phyloP scores from a whole-genome alignment of 306 rosid genomes.

The Cicer arietinum region DNA sequence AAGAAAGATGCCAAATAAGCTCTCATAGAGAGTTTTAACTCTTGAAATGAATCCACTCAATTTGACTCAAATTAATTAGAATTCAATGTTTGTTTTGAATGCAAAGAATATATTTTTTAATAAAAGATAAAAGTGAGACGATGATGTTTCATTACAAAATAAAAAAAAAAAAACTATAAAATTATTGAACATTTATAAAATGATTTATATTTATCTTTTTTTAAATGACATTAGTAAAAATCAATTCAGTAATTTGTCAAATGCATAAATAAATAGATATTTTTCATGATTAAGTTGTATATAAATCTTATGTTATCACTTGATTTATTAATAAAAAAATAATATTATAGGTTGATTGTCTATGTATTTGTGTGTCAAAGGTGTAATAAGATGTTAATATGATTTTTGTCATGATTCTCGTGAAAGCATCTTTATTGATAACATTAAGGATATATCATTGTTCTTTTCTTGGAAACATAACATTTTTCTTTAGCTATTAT shows the following conservation, averaged over 20 bases:
- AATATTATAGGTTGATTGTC: no score
- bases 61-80: background rate
- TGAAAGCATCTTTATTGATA: constrained; percentile 24
- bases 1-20: background rate
- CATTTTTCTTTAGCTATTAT: background rate
- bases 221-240: no score
- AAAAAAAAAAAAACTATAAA: no score
- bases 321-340: no score
- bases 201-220: no score
- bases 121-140: no score
- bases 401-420: background rate
- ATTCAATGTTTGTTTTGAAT: background rate
- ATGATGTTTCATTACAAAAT: no score
- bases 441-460: background rate
- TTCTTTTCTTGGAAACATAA: constrained; percentile 36
- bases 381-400: background rate
- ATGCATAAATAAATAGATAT: no score
- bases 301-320: no score
- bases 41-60: background rate
- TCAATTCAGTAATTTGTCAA: rapidly evolving
- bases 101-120: background rate
- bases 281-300: no score
- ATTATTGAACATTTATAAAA: no score
- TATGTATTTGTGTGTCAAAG: no score
- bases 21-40: background rate